phyloP scores from a whole-genome alignment of 306 rosid genomes.

The Neltuma alba region DNA sequence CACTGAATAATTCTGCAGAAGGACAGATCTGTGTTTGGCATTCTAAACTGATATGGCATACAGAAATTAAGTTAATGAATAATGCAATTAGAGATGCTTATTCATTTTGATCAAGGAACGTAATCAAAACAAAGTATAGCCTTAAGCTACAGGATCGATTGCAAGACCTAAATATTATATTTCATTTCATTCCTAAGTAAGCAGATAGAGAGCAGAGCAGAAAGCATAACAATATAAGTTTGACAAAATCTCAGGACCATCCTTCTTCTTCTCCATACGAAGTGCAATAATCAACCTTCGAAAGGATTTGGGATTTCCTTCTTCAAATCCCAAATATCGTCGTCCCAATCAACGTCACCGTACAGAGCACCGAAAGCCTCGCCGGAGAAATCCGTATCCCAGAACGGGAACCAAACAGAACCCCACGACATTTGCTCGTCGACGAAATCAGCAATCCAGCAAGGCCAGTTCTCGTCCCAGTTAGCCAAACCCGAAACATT shows the following conservation, averaged over 20 bases:
- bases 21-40: no score
- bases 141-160: neutral
- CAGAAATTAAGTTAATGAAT: neutral
- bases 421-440: constrained; percentile 87
- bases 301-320: constrained; percentile 42
- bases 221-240: neutral
- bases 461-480: constrained; percentile 43
- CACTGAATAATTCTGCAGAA: no score
- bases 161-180: neutral
- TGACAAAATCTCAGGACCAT: neutral
- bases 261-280: neutral
- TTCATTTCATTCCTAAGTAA: neutral
- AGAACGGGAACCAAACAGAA: constrained; percentile 52
- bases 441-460: constrained; percentile 33
- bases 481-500: constrained; percentile 8
- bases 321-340: constrained; percentile 72
- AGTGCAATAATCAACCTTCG: neutral
- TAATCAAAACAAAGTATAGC: constrained; percentile 3
- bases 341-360: constrained; percentile 65
- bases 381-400: constrained; percentile 61
- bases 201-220: neutral
- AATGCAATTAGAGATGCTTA: neutral
- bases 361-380: constrained; percentile 47
- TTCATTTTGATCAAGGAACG: neutral
- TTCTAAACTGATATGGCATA: no score